Evolutionary conservation across 2,329 filamentous ascomycete genomes (phyloP).

Genomic region (Diplodia corticola): DNA sequence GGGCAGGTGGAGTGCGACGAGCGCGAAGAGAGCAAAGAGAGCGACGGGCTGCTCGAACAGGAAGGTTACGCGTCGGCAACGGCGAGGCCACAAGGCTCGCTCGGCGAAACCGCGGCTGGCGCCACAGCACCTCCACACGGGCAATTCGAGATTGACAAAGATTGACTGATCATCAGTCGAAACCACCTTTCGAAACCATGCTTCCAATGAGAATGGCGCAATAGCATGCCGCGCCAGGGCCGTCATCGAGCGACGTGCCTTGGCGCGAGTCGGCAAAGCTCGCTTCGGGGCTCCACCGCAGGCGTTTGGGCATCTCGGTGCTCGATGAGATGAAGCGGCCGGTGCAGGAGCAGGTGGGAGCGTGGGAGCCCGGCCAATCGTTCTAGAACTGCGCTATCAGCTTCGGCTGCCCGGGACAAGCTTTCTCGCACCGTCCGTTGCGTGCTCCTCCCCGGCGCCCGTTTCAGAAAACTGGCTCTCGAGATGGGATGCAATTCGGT

Average conservation of each 20-base stretch:
- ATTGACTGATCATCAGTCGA: background rate
- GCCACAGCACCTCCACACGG: too few species aligned
- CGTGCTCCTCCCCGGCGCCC: slow-evolving; percentile 5
- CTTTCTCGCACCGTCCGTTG: slow-evolving; percentile 6
- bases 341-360: slow-evolving; percentile 7
- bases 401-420: background rate
- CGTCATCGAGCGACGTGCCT: background rate
- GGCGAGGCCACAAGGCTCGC: background rate
- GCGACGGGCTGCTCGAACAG: background rate
- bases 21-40: too few species aligned
- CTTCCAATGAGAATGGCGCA: background rate
- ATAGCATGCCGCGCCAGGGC: background rate
- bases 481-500: background rate
- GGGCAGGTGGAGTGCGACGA: background rate
- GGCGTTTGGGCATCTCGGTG: background rate
- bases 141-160: background rate
- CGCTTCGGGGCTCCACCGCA: background rate
- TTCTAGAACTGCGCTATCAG: slow-evolving; percentile 19
- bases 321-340: background rate
- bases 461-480: slow-evolving; percentile 19
- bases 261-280: background rate
- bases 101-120: background rate
- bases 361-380: slow-evolving; percentile 1
- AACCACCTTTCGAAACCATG: slow-evolving; percentile 3
- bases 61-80: background rate